Conservation (phyloP, 164 flowering plant species). For the Vitis riparia region DNA sequence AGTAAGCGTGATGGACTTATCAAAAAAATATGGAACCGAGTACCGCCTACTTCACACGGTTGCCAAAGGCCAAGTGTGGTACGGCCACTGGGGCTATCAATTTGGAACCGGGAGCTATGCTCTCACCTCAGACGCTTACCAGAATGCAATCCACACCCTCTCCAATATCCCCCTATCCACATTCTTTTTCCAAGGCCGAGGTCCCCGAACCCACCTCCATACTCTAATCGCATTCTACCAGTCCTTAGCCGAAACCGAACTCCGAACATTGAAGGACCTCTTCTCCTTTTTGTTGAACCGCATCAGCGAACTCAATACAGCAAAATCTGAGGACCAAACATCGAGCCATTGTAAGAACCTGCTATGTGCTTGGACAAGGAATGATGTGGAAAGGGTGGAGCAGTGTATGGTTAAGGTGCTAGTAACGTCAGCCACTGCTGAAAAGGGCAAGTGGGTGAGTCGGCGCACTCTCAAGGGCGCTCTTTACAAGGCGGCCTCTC, state of each 20-base stretch:
- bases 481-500: constrained; percentile 21
- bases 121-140: constrained; percentile 25
- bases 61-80: constrained; percentile 32
- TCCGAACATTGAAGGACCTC: constrained; percentile 26
- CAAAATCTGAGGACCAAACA: not conserved
- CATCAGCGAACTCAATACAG: not conserved
- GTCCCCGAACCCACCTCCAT: constrained; percentile 9
- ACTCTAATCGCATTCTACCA: constrained; percentile 22
- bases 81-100: constrained; percentile 37
- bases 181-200: constrained; percentile 15
- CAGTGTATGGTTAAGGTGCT: constrained; percentile 24
- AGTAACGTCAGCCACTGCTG: constrained; percentile 9
- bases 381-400: constrained; percentile 24
- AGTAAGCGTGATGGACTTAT: constrained; percentile 39
- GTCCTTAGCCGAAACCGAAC: constrained; percentile 18
- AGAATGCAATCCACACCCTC: constrained; percentile 20
- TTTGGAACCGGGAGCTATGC: constrained; percentile 37
- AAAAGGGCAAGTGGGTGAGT: constrained; percentile 20
- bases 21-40: constrained; percentile 34
- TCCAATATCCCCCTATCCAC: constrained; percentile 17
- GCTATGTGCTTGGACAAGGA: constrained; percentile 25
- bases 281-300: constrained; percentile 22
- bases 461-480: constrained; percentile 25
- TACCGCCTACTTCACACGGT: constrained; percentile 34
- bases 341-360: not conserved